Conservation (phyloP, 75 land plant species). For the Selaginella moellendorffii region DNA sequence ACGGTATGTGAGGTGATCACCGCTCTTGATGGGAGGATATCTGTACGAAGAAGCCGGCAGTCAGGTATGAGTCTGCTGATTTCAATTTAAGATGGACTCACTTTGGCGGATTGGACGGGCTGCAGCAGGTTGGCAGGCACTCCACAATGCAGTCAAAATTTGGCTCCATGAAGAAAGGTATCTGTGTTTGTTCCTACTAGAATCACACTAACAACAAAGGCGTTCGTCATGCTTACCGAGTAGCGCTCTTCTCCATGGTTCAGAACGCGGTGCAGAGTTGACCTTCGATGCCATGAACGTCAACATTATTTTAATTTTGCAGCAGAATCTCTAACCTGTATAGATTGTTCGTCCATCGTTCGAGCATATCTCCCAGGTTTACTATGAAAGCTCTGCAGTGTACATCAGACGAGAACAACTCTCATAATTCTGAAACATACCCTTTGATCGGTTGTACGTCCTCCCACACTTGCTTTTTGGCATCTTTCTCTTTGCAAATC, state of each 20-base stretch:
- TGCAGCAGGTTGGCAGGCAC: constrained; percentile 85
- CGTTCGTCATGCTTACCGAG: constrained; percentile 81
- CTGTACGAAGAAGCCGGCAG: constrained; percentile 9
- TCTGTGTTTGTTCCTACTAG: constrained; percentile 19
- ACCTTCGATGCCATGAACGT: constrained; percentile 28
- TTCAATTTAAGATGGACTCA: constrained; percentile 35
- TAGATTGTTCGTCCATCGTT: constrained; percentile 90
- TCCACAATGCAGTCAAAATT: constrained; percentile 82
- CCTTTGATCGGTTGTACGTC: constrained; percentile 75
- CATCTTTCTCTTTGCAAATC: constrained; percentile 92
- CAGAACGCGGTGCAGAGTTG: constrained; percentile 79
- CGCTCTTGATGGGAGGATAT: constrained; percentile 27
- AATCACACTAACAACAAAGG: too few species aligned
- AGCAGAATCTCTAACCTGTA: constrained; percentile 42
- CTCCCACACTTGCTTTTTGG: constrained; percentile 64
- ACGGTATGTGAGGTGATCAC: constrained; percentile 24
- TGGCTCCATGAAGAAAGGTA: constrained; percentile 93
- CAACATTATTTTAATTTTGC: neutral
- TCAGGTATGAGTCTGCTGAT: too few species aligned
- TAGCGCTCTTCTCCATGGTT: constrained; percentile 64
- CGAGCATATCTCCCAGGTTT: constrained; percentile 95
- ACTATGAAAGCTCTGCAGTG: constrained; percentile 70
- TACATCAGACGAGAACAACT: neutral
- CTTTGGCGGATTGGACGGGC: constrained; percentile 77
- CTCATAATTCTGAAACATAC: constrained; percentile 21